Evolutionary conservation across 495 filamentous ascomycete species (phyloP), one percentile per base, ranked within the genome.

Genomic region (Zalerion maritima): DNA sequence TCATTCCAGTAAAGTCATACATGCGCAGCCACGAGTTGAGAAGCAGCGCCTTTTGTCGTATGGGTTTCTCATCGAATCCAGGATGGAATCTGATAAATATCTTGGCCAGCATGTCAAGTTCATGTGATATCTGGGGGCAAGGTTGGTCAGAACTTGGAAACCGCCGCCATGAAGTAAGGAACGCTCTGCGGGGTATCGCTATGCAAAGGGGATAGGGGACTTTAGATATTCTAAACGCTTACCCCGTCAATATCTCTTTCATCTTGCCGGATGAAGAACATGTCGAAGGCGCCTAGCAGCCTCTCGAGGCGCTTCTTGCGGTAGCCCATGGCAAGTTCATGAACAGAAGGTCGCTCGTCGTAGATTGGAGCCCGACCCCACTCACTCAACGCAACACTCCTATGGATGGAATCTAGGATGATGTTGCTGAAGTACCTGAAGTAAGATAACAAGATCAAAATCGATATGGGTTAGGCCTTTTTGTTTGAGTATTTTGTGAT

Each of bases 261-360:
- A 9, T 67, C 62, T 25, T 73, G 75, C 34, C 74, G 68, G 7
- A 84, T 57, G 20, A 89, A 69, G 45, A 94, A 94, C 46, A 94
- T 66, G 42, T 96, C 89, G 42, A 86, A 93, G 13, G 75, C 73
- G 9, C 71, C 78, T 15, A 94, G 54, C 4, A 77, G 81, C 25
- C 66, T 62, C 46, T 92, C 86, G 21, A 93, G 63, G 14, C 71
- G 46, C 21, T 57, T 42, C 34, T 69, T 58, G 5, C 58, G 58
- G 14, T 56, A 55, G 18, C 39, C 54, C 7, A 79, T 48, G 13
- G 2, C 44, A 40, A n/a, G n/a, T n/a, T n/a, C n/a, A n/a, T n/a
- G n/a, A n/a, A n/a, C n/a, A n/a, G n/a, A n/a, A n/a, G n/a, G n/a
- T n/a, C n/a, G n/a, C n/a, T n/a, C n/a, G n/a, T n/a, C n/a, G n/a